Conservation (phyloP, 2,329 filamentous ascomycete species). For the Aspergillus melleus region DNA sequence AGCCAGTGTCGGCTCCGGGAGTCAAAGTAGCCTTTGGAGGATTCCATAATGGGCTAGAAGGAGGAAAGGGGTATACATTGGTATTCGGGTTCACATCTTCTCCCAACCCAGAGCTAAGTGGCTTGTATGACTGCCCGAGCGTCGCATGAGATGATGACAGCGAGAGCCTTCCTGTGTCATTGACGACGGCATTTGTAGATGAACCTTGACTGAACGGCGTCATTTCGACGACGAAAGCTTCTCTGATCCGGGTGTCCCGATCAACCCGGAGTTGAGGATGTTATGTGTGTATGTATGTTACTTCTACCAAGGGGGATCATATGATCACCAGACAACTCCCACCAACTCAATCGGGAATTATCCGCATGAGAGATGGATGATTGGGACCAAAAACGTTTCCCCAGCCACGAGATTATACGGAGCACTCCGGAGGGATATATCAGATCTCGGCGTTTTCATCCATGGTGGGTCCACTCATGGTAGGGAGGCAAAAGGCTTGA, state of each 20-base stretch:
- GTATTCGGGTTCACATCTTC: neutral
- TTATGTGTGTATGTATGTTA: neutral
- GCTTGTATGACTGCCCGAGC: neutral
- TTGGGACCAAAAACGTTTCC: neutral
- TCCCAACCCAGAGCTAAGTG: neutral
- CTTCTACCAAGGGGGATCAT: neutral
- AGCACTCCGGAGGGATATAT: constrained; percentile 14
- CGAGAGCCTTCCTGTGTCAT: constrained; percentile 2
- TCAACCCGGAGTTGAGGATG: neutral
- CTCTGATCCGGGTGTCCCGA: neutral
- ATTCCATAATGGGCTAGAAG: constrained; percentile 3
- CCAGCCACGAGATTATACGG: constrained; percentile 10
- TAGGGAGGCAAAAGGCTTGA: constrained; percentile 15
- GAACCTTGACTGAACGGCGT: constrained; percentile 14
- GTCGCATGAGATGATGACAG: constrained; percentile 7
- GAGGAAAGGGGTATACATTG: neutral
- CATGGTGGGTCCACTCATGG: constrained; percentile 27
- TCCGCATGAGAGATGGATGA: constrained; percentile 1
- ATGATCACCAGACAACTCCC: neutral
- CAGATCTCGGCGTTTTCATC: constrained; percentile 21
- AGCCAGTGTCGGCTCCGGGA: constrained; percentile 11
- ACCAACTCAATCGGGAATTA: neutral
- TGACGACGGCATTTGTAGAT: constrained; percentile 7
- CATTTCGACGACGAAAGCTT: constrained; percentile 3
- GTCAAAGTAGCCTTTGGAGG: neutral